These are phyloP conservation scores for Fusarium sp. DNA, from an alignment of 2,329 filamentous ascomycete genomes.

Conservation along the genomic window DNA sequence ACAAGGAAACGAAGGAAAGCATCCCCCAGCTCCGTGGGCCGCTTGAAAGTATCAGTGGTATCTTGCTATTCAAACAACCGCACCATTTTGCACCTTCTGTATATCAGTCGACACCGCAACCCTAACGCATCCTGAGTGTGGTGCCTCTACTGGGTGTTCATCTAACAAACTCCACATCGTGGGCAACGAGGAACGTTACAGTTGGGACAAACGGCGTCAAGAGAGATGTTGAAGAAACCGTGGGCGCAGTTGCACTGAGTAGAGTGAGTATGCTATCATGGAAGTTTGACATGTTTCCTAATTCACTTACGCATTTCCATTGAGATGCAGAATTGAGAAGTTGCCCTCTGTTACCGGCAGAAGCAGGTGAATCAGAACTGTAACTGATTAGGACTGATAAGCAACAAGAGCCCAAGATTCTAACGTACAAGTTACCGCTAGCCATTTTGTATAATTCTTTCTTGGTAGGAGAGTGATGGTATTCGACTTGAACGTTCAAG, in stretches of 20 bases:
- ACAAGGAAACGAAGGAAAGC: not conserved
- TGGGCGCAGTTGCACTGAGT: conserved; percentile 7
- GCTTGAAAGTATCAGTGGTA: not conserved
- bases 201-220: not conserved
- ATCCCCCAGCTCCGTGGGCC: not conserved
- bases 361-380: conserved; percentile 1
- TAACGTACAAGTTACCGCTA: conserved; percentile 3
- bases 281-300: not conserved
- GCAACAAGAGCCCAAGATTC: not conserved
- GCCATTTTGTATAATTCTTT: conserved; percentile 5
- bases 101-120: not conserved
- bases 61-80: not conserved
- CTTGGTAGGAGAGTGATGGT: not conserved
- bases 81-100: not conserved
- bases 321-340: not conserved
- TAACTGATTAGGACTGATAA: not conserved
- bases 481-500: not conserved
- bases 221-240: not conserved
- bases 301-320: conserved; percentile 19
- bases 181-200: conserved; percentile 28
- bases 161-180: conserved; percentile 34
- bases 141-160: fast-evolving
- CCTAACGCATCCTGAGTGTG: too few species aligned
- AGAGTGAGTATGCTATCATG: not conserved
- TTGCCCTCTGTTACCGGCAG: conserved; percentile 3